Conservation (phyloP, 495 filamentous ascomycete genomes). For the Penicillium psychrofluorescens region DNA sequence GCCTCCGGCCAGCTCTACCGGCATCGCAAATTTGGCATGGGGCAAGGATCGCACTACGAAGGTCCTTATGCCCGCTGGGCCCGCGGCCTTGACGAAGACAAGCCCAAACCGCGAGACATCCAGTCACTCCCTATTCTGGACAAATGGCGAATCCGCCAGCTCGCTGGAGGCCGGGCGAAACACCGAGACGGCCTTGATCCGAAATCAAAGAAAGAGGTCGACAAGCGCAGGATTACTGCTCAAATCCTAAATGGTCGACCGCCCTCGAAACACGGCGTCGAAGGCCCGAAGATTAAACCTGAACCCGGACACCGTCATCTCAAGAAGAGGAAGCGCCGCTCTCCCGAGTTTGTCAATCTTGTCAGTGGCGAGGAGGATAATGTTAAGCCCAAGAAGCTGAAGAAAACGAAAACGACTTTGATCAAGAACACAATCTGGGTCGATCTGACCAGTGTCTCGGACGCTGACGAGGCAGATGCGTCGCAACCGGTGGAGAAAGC, state of each 20-base stretch:
- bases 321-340: no score
- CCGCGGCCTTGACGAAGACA: conserved; percentile 12
- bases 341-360: no score
- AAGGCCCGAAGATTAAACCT: no score
- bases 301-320: no score
- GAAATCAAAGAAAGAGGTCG: conserved; percentile 9
- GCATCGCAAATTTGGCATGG: conserved; percentile 36
- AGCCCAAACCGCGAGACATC: conserved; percentile 7
- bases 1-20: conserved; percentile 27
- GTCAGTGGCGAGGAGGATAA: no score
- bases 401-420: not conserved
- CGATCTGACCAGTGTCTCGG: conserved; percentile 19
- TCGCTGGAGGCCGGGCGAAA: conserved; percentile 15
- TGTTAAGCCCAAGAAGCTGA: not conserved
- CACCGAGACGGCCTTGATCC: conserved; percentile 16
- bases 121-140: conserved; percentile 11
- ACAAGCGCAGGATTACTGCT: conserved; percentile 14
- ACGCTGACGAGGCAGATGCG: no score
- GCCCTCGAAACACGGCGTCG: no score
- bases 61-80: conserved; percentile 41
- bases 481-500: not conserved
- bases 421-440: conserved; percentile 13
- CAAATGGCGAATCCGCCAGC: conserved; percentile 20
- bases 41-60: conserved; percentile 36
- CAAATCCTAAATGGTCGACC: not conserved